Evolutionary conservation across 768 basidiomycete species (phyloP), one percentile per base, ranked within the genome.

Genomic region (Rhizopogon vesiculosus): DNA sequence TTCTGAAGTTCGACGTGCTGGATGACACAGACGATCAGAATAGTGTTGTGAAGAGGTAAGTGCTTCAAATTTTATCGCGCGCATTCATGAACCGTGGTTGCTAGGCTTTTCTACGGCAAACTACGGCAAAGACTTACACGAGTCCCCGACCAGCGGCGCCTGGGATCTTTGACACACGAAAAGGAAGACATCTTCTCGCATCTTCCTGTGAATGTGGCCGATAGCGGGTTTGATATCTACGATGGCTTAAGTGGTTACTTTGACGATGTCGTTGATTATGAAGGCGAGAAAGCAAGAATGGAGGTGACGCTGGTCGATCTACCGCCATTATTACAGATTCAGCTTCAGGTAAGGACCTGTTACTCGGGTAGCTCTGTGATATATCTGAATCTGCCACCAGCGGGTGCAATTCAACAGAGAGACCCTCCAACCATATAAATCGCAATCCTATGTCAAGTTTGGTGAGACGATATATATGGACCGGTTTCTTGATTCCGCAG

Each of bases 161-260:
- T 82, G 28, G 75, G 80, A 42, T 66, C 76, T 8, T 83, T 87
- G 2, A 76, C 88, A 5, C 87, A 91, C 48, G 89, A 91, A 62
- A 93, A 91, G 62, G 91, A 94, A 61, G 93, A 97, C 64, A 71
- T 93, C 7, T 99, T 98, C 69, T 93, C 92, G 1, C 92, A 96
- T 65, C 78, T 98, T 13, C 91, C 95, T 25, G 87, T 98, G 56
- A 96, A 97, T 61, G 95, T 99, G 38, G 81, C 85, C 1, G 87
- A 94, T 58, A 91, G 90, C 58, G 87, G 89, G 3, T 86, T 88
- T 56, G 96, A 98, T 66, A 80, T 99, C 6, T 96, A 98, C 66
- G 96, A 99, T 59, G 95, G 93, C 9, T 73, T 99, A 16, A 89
- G 90, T 59, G 80, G 89, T 22, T 96, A 96, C 66, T 96, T 98